Evolutionary conservation across 2,329 filamentous ascomycete genomes (phyloP), one percentile per base, ranked within the genome.

Genomic region (Paecilomyces variotii): DNA sequence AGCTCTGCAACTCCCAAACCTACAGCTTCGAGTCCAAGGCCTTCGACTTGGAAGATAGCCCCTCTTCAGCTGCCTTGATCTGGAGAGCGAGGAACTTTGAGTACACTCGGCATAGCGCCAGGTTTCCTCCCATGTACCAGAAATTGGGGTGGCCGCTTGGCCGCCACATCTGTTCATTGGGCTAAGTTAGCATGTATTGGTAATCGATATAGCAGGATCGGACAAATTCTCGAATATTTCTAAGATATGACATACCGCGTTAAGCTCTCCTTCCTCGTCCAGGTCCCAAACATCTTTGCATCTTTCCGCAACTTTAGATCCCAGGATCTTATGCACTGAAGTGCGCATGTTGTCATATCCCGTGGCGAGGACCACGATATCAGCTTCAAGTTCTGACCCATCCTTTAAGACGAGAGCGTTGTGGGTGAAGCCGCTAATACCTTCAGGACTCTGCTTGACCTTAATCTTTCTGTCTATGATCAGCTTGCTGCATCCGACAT

Each of bases 311-410:
- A 89, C 76, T 19, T 80, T 77, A 30, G 86, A 79, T 0, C 87
- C 87, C 57, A 90, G 79, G 24, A 87, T 81, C 32, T 78, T 76
- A n/a, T 82, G 74, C 1, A 86, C 83, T 24, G 82, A 82, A 0
- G 82, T 85, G 10, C 79, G 77, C 86, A 90, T 90, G 66, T 87
- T 88, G 61, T 86, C 80, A 63, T 87, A 89, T 2, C 80, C 84
- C 0, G 84, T 87, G 0, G 84, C 84, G 50, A 87, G 77, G 0
- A 89, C 79, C 7, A 89, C 80, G 61, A 87, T 79, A 61, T 88
- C 86, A 0, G 85, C 84, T 19, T 82, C 78, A 0, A 88, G 68
- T 63, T 79, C 78, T 0, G 73, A 71, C 0, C 84, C 85, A 60
- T 88, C 85, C 0, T 76, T 76, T 2, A 86, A 77, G 0, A 74